These are phyloP conservation scores for Evernia prunastri DNA, from an alignment of 495 filamentous ascomycete genomes.

Conservation along the genomic window DNA sequence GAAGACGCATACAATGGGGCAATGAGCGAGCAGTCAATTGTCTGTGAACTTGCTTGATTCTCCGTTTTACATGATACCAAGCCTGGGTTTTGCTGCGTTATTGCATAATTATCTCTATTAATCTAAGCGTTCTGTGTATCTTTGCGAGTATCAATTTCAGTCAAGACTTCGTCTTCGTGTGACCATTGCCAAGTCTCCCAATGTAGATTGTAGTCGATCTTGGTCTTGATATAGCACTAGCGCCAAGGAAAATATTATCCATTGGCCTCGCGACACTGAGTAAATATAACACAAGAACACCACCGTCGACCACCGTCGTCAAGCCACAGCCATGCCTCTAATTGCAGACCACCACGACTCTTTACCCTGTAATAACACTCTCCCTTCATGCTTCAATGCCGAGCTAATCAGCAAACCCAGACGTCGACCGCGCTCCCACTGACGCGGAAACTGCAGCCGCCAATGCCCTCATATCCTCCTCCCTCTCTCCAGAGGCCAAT, in stretches of 20 bases:
- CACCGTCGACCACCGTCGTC: no score
- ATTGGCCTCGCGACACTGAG: background rate
- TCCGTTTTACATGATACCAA: constrained; percentile 20
- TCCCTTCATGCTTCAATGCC: constrained; percentile 2
- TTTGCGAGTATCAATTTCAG: background rate
- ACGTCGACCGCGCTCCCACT: constrained; percentile 66
- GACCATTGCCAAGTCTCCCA: background rate
- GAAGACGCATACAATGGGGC: background rate
- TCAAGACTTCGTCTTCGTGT: background rate
- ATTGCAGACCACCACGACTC: constrained; percentile 73
- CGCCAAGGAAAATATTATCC: background rate
- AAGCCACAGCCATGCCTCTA: constrained; percentile 50
- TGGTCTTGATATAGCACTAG: background rate
- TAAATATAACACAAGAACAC: background rate
- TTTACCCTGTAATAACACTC: constrained; percentile 63
- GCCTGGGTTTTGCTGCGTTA: background rate
- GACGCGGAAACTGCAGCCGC: constrained; percentile 51
- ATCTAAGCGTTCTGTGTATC: background rate
- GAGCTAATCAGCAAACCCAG: constrained; percentile 12
- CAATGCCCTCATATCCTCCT: constrained; percentile 54
- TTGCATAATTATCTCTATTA: background rate
- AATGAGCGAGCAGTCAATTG: constrained; percentile 5
- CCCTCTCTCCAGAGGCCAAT: constrained; percentile 47
- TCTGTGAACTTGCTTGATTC: background rate
- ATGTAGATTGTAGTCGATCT: background rate